Conservation (phyloP, 495 filamentous ascomycete species). For the Melanomma pulvis-pyrius region DNA sequence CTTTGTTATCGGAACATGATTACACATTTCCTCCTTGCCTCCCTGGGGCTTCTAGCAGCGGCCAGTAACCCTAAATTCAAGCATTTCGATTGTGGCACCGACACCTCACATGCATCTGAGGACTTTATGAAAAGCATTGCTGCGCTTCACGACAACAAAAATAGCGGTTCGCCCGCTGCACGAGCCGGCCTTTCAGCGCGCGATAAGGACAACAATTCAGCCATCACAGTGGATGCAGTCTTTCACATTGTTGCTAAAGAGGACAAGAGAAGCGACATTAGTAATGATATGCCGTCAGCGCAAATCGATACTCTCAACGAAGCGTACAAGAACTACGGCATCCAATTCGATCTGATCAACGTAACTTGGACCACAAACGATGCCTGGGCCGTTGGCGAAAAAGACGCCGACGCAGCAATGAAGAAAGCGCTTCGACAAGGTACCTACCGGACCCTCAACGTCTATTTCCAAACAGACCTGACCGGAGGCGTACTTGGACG, state of each 20-base stretch:
- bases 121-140: conserved; percentile 41
- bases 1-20: conserved; percentile 7
- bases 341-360: conserved; percentile 56
- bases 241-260: conserved; percentile 64
- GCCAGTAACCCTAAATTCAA: conserved; percentile 28
- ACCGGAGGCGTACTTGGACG: conserved; percentile 57
- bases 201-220: conserved; percentile 23
- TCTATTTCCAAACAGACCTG: conserved; percentile 63
- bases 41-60: conserved; percentile 28
- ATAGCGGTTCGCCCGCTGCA: conserved; percentile 21
- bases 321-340: conserved; percentile 54
- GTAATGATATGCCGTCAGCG: conserved; percentile 45
- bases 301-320: conserved; percentile 56
- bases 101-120: conserved; percentile 28
- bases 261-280: conserved; percentile 56
- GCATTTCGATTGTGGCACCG: conserved; percentile 47
- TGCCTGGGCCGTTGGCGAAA: conserved; percentile 53
- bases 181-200: conserved; percentile 26
- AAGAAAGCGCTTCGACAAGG: conserved; percentile 63
- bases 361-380: conserved; percentile 61
- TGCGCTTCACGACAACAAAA: conserved; percentile 29
- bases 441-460: conserved; percentile 61
- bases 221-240: conserved; percentile 56
- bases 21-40: conserved; percentile 35
- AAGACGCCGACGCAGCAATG: conserved; percentile 54